Conservation (phyloP, 2,329 filamentous ascomycete genomes). For the Penicillium sp. region DNA sequence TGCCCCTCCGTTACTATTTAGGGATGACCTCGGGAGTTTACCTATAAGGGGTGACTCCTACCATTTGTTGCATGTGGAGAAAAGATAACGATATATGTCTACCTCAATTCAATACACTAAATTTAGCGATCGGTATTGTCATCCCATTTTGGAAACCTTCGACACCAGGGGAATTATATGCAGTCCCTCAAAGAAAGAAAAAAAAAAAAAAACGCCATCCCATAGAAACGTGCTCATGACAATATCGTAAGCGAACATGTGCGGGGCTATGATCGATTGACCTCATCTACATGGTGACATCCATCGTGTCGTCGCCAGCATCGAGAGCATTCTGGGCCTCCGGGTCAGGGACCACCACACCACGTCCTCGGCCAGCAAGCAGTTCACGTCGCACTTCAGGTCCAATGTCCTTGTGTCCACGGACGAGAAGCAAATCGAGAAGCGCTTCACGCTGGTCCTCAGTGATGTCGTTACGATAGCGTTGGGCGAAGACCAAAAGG, state of each 20-base stretch:
- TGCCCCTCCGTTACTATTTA: neutral
- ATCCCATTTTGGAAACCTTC: conserved; percentile 15
- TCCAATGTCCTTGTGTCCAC: conserved; percentile 84
- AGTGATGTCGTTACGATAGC: conserved; percentile 94
- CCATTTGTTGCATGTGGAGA: neutral
- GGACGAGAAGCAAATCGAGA: conserved; percentile 77
- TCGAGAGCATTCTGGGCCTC: conserved; percentile 60
- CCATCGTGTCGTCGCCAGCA: conserved; percentile 88
- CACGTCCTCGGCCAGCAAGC: conserved; percentile 81
- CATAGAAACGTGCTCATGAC: conserved; percentile 29
- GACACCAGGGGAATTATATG: conserved; percentile 28
- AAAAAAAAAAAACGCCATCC: conserved; percentile 25
- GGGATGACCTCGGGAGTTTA: neutral
- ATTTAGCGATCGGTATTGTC: conserved; percentile 3
- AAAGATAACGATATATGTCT: conserved; percentile 4
- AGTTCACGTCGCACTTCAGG: conserved; percentile 89
- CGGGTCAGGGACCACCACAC: conserved; percentile 56
- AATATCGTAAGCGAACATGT: conserved; percentile 26
- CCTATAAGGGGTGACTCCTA: neutral
- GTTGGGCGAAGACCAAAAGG: conserved; percentile 84
- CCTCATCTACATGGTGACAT: conserved; percentile 54
- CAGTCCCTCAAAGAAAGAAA: conserved; percentile 19
- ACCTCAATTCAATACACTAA: conserved; percentile 3
- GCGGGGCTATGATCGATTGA: conserved; percentile 11
- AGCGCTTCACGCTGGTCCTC: conserved; percentile 92